Percentiles rank a stretch among this genome's conserved stretches.
Evolutionary conservation across 805 yeast species (phyloP).

Genomic region (Pichia occidentalis): DNA sequence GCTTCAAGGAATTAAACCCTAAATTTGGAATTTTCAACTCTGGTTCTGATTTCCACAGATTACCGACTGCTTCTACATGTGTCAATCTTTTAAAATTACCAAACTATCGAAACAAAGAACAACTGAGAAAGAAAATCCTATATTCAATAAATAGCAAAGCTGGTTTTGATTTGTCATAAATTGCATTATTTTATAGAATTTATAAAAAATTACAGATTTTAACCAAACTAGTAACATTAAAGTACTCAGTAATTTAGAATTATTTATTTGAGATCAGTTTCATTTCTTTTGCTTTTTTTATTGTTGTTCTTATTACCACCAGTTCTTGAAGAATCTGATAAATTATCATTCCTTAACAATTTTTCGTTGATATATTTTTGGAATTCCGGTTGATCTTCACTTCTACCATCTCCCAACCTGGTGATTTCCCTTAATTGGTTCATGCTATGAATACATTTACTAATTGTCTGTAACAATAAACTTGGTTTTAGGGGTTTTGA

Average conservation of each 20-base stretch:
- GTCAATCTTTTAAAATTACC: constrained; percentile 83
- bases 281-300: neutral
- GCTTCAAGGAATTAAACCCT: constrained; percentile 71
- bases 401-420: constrained; percentile 8
- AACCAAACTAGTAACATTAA: too few species aligned
- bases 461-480: constrained; percentile 74
- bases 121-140: constrained; percentile 56
- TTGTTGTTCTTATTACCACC: neutral
- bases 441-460: constrained; percentile 71
- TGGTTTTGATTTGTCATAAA: constrained; percentile 72
- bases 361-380: constrained; percentile 11
- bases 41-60: constrained; percentile 46
- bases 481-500: constrained; percentile 85
- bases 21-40: constrained; percentile 71
- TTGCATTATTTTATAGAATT: neutral
- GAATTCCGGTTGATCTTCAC: constrained; percentile 4
- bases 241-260: too few species aligned
- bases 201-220: neutral
- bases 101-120: constrained; percentile 57
- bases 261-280: neutral
- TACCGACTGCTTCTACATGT: constrained; percentile 94
- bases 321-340: neutral
- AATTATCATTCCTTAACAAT: constrained; percentile 5
- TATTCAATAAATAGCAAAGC: constrained; percentile 79
- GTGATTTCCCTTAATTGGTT: constrained; percentile 48